Percentiles rank a stretch among this genome's conserved stretches.
phyloP scores from a whole-genome alignment of 768 basidiomycete species.

The Boletus tylopilopsis region DNA sequence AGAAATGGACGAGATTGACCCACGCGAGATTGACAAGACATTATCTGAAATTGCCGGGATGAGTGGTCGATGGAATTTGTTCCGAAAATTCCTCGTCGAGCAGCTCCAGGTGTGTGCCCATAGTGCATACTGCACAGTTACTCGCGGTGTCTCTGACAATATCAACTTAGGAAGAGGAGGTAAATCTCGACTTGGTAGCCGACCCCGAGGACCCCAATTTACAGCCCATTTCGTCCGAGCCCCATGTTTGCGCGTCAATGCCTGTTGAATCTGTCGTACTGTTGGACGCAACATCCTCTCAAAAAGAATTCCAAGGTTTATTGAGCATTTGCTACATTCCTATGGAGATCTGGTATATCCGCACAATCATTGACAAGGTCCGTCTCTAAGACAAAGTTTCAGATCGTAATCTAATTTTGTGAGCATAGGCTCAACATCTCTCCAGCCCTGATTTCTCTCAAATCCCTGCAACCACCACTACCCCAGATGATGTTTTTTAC shows the following conservation, averaged over 20 bases:
- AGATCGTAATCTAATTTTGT: not conserved
- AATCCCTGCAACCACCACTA: slow-evolving; percentile 62
- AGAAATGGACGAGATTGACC: slow-evolving; percentile 68
- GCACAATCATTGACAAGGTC: slow-evolving; percentile 86
- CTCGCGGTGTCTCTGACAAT: not conserved
- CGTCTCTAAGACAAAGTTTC: slow-evolving; percentile 5
- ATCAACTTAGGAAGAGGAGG: slow-evolving; percentile 17
- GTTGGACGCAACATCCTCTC: slow-evolving; percentile 51
- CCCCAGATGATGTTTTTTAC: slow-evolving; percentile 95
- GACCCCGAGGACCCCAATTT: slow-evolving; percentile 2
- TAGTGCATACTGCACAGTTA: not conserved
- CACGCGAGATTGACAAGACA: slow-evolving; percentile 87
- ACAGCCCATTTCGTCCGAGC: not conserved
- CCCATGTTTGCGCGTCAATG: not conserved
- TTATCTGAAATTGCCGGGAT: slow-evolving; percentile 88
- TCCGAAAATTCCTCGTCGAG: slow-evolving; percentile 81
- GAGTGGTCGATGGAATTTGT: slow-evolving; percentile 88
- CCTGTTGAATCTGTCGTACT: slow-evolving; percentile 14
- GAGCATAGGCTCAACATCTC: slow-evolving; percentile 75
- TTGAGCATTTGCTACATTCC: slow-evolving; percentile 78
- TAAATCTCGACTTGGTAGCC: slow-evolving; percentile 1
- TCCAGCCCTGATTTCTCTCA: slow-evolving; percentile 70
- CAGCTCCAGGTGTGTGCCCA: slow-evolving; percentile 52
- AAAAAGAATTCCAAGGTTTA: slow-evolving; percentile 60
- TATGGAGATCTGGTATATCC: slow-evolving; percentile 89